Percentiles rank a stretch among this genome's conserved stretches.
Evolutionary conservation across 805 yeast species (phyloP).

Genomic region (Nakazawaea sp.): DNA sequence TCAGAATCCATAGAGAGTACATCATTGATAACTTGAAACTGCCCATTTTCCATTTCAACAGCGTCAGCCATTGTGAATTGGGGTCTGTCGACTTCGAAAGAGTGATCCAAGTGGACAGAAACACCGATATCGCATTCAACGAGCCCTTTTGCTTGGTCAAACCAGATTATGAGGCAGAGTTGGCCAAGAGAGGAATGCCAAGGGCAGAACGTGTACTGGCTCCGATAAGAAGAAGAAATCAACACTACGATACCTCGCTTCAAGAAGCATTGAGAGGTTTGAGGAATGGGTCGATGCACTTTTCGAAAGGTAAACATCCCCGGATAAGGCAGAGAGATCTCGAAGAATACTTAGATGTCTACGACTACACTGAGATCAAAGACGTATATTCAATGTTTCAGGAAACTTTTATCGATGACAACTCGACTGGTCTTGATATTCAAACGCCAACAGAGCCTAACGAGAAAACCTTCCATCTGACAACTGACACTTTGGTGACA

Average conservation of each 20-base stretch:
- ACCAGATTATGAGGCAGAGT: slow-evolving; percentile 15
- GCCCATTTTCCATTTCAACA: slow-evolving; percentile 34
- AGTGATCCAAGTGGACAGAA: slow-evolving; percentile 23
- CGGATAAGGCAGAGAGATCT: neutral
- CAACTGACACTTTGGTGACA: neutral
- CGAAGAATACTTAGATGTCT: neutral
- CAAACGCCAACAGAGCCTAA: neutral
- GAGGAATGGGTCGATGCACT: neutral
- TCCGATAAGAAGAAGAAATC: neutral
- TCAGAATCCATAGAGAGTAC: slow-evolving; percentile 43
- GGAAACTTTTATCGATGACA: neutral
- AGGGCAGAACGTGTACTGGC: neutral
- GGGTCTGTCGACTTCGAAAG: slow-evolving; percentile 43
- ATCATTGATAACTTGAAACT: slow-evolving; percentile 29
- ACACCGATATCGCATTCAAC: slow-evolving; percentile 42
- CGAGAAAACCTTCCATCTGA: neutral
- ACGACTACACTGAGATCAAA: neutral
- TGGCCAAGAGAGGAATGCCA: no score
- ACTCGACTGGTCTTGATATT: slow-evolving; percentile 1
- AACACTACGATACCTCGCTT: neutral
- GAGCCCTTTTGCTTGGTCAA: slow-evolving; percentile 37
- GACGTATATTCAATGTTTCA: neutral
- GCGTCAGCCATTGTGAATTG: slow-evolving; percentile 42
- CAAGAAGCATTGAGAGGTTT: neutral
- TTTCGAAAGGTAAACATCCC: neutral